phyloP scores from a whole-genome alignment of 139 green algal genomes.

The Coelastrella sp. region DNA sequence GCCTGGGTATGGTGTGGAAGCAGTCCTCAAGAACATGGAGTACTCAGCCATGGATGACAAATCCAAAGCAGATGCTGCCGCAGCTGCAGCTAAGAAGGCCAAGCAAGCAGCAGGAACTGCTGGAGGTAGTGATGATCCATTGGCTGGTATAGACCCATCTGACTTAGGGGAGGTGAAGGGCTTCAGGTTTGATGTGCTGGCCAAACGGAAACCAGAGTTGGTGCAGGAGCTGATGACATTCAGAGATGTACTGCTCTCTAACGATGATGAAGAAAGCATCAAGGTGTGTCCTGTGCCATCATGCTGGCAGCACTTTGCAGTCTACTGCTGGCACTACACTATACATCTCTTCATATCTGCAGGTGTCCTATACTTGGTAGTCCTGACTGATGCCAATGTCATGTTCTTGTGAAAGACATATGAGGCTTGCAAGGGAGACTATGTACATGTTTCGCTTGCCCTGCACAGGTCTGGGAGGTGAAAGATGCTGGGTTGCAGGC shows the following conservation, averaged over 20 bases:
- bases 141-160: constrained; percentile 2
- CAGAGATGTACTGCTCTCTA: constrained; percentile 74
- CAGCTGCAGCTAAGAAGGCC: constrained; percentile 36
- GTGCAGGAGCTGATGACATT: constrained; percentile 83
- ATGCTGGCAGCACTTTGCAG: too few relatives aligned
- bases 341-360: too few relatives aligned
- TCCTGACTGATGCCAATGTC: too few relatives aligned
- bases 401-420: too few relatives aligned
- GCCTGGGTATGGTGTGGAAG: constrained; percentile 92
- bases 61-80: constrained; percentile 49
- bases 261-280: constrained; percentile 70
- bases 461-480: constrained; percentile 83
- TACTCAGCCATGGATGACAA: constrained; percentile 95
- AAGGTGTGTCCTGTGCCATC: constrained; percentile 69
- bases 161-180: constrained; percentile 69
- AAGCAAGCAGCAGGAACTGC: not conserved
- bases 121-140: not conserved
- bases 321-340: too few relatives aligned
- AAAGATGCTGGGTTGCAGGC: constrained; percentile 92
- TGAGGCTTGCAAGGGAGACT: too few relatives aligned
- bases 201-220: constrained; percentile 66
- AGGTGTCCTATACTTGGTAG: too few relatives aligned
- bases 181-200: constrained; percentile 80
- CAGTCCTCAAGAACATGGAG: constrained; percentile 98
- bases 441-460: too few relatives aligned